Conservation (phyloP, 805 yeast genomes). For the Myxozyma kluyveri region DNA sequence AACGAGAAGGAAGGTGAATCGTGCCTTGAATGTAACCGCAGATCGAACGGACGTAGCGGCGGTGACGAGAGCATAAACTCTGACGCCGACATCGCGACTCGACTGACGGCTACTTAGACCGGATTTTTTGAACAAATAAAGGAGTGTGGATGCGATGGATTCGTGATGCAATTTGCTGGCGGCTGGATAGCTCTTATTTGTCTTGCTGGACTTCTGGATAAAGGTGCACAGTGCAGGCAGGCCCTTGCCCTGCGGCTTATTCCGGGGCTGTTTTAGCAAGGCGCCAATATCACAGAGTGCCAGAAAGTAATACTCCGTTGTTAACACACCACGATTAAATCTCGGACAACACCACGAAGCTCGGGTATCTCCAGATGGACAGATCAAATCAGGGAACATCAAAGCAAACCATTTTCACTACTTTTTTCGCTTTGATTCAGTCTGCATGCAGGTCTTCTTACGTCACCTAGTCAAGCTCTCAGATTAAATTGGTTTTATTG, state of each 20-base stretch:
- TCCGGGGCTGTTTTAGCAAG: background rate
- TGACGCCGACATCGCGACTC: conserved; percentile 12
- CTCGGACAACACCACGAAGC: conserved; percentile 13
- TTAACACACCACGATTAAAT: background rate
- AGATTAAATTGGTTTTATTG: too few species aligned
- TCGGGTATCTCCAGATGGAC: conserved; percentile 18
- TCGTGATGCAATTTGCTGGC: background rate
- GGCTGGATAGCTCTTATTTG: background rate
- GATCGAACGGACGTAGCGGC: conserved; percentile 28
- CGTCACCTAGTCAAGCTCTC: too few species aligned
- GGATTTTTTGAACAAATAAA: background rate
- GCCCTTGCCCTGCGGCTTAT: background rate
- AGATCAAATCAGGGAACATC: too few species aligned
- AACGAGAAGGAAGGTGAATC: conserved; percentile 26
- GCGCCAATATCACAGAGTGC: background rate
- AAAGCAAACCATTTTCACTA: too few species aligned
- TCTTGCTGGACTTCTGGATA: background rate
- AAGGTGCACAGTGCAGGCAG: background rate
- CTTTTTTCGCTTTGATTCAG: too few species aligned
- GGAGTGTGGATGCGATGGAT: background rate
- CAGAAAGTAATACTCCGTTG: background rate
- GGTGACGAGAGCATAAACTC: conserved; percentile 19
- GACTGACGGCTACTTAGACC: background rate
- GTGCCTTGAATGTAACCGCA: conserved; percentile 27
- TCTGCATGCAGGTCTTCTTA: too few species aligned